Base-by-base conservation (phyloP, 1,139 yeast species). In the Sugiyamaella novakii region DNA sequence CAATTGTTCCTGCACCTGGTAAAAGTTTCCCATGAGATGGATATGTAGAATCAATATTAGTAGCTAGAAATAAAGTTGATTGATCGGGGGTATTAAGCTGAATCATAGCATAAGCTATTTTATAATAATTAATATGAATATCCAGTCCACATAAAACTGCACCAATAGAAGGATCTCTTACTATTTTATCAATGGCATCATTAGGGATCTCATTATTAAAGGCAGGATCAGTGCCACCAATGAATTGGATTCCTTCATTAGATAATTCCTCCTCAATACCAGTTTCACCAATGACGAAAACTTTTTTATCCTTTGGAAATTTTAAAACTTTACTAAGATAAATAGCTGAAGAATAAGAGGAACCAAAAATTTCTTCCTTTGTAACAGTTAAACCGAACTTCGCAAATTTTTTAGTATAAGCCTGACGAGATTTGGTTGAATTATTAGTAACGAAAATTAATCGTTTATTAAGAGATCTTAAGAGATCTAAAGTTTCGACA, bases 1-100 rank as follows among this genome's bases (percentile, higher is more conserved):
- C 84, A 57, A 88, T 80, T 2, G 97, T 84, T 1, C 98, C 98
- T 1, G 98, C 98, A 18, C 98, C 98, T 22, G 96, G 94, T 47
- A 92, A 75, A 47, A 87, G 77, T 59, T 80, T 76, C 1, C 96
- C 96, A 65, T 87, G 84, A 50, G 86, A 80, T 3, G 98, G 98
- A 73, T 83, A 92, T 0, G 98, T 92, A 1, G 96, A 85, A 66
- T 92, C 98, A 42, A 86, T 85, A 66, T 92, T 92, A n/a, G 98
- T 92, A 24, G 97, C 98, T 57, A 94, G 75, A 66, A 89, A 92
- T 31, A 85, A 79, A 4, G 88, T 75, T 18, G 34, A 34, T 27
- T 46, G 29, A 1, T 79, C 74, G 45, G 84, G 82, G 56, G 84
- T 76, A 56, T 77, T 78, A 46, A 92, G 73, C 61, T 92, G 91